Evolutionary conservation across 1,284 basidiomycete species (phyloP).

Genomic region (Tilletia caries): DNA sequence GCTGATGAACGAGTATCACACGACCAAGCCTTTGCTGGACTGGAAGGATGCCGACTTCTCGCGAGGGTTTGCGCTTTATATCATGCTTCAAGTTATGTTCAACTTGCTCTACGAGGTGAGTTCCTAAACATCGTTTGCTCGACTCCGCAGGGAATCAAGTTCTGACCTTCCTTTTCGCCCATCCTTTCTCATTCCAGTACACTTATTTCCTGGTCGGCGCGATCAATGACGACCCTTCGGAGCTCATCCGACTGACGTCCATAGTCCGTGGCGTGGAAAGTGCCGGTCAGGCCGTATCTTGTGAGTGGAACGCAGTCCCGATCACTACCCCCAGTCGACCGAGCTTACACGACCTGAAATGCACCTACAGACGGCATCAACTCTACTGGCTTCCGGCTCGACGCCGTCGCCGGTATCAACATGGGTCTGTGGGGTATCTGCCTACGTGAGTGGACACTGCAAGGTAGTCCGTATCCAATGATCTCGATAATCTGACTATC

Average conservation of each 20-base stretch:
- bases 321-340: too few relatives aligned
- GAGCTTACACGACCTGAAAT: background rate
- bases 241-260: conserved; percentile 45
- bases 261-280: conserved; percentile 47
- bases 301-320: background rate
- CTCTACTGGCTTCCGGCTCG: conserved; percentile 35
- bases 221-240: conserved; percentile 30
- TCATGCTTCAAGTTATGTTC: conserved; percentile 46
- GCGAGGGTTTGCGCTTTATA: conserved; percentile 41
- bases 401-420: conserved; percentile 46
- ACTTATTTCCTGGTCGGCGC: conserved; percentile 46
- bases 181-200: conserved; percentile 31
- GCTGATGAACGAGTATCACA: conserved; percentile 30
- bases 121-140: background rate
- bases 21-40: conserved; percentile 32
- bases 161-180: conserved; percentile 22
- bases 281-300: conserved; percentile 48
- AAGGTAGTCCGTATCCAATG: background rate
- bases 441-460: conserved; percentile 21
- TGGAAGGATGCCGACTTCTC: conserved; percentile 48
- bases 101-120: conserved; percentile 24
- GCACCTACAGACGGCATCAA: conserved; percentile 34
- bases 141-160: conserved; percentile 15
- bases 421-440: conserved; percentile 43
- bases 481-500: too few relatives aligned